These are phyloP conservation scores for Neltuma alba DNA, from an alignment of 306 rosid species.

Conservation along the genomic window DNA sequence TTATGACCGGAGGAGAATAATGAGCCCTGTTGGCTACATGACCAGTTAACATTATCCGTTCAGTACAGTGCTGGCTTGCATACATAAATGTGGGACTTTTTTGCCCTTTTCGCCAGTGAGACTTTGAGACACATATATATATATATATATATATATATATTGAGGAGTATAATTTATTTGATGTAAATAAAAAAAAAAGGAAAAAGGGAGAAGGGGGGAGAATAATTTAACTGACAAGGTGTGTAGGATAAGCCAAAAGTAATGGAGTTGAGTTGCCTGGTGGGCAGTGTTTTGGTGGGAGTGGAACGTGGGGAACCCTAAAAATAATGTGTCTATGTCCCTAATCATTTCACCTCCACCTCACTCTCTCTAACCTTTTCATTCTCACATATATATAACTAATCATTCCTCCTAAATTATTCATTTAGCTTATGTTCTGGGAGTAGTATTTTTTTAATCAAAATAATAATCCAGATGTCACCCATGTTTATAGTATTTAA, in stretches of 20 bases:
- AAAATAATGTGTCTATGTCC: slow-evolving; percentile 49
- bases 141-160: background rate
- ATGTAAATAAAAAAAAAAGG: background rate
- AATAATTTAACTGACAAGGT: slow-evolving; percentile 2
- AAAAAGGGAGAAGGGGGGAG: background rate
- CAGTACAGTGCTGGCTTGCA: background rate
- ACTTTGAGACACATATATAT: background rate
- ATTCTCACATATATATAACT: background rate
- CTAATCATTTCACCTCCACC: slow-evolving; percentile 34
- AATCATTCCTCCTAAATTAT: background rate
- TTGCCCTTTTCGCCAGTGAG: background rate
- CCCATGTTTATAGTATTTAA: too few species aligned
- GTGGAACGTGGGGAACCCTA: slow-evolving; percentile 59
- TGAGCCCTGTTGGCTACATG: too few species aligned
- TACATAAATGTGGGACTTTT: too few species aligned
- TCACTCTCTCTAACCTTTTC: background rate
- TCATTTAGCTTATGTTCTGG: too few species aligned
- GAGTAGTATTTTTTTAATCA: too few species aligned
- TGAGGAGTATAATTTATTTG: background rate
- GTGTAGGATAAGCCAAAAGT: slow-evolving; percentile 25
- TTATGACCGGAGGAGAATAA: too few species aligned
- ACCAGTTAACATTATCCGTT: background rate
- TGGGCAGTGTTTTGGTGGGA: slow-evolving; percentile 21
- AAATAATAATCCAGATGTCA: too few species aligned
- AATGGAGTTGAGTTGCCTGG: slow-evolving; percentile 18